Evolutionary conservation across 768 basidiomycete species (phyloP), one percentile per base, ranked within the genome.

Genomic region (Coprinopsis sp.): DNA sequence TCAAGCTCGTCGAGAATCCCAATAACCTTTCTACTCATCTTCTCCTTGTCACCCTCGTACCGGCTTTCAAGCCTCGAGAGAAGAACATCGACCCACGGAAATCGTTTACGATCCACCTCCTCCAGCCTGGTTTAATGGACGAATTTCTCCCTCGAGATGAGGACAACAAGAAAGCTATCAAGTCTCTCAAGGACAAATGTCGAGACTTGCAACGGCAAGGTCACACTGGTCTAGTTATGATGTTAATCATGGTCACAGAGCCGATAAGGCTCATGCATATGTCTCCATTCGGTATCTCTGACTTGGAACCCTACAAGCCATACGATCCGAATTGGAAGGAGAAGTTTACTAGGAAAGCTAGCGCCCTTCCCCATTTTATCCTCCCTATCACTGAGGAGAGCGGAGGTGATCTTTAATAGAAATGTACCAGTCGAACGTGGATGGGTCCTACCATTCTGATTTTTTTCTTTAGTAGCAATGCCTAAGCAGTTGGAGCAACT

Each of bases 171-270:
- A 23, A 6, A 6, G 38, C 19, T 10, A 39, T 39, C 38, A 16
- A 21, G 5, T 6, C 38, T 5, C 38, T 39, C 6, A 39, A 22
- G 18, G 8, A 6, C 6, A 39, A 39, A 25, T 11, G 38, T 21
- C 6, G 16, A 6, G 38, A 39, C 18, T 18, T 21, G 18, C 12
- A 23, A 6, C 11, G 10, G 8, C 18, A 39, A 23, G 38, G 38
- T 23, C 25, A 39, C 25, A 16, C 25, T 22, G 38, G 38, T 11
- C 38, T 39, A 4, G 38, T 39, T 10, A 39, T 39, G 23, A 39
- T 39, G 38, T 11, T 21, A 16, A 39, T 39, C 38, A 39, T 39
- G 38, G 38, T 39, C 22, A 39, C 38, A 8, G 38, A 39, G 8
- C 38, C 38, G 8, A 22, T 39, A 10, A 19, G 6, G 11, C 8